Evolutionary conservation across 2,329 filamentous ascomycete species (phyloP), one percentile per base, ranked within the genome.

Genomic region (Colletotrichum melonis): DNA sequence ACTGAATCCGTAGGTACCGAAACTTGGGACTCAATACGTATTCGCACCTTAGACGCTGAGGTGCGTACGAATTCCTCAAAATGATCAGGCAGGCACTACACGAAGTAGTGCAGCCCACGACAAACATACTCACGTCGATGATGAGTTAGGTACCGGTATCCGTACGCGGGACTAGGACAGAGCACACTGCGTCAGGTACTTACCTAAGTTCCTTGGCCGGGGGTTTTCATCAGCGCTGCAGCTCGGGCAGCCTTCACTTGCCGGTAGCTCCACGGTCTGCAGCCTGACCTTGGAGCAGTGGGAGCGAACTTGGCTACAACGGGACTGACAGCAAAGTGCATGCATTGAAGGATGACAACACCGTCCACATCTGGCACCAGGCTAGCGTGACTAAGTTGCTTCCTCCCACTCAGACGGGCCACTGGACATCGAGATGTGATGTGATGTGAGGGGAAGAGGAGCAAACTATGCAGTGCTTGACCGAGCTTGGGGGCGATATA

Each of bases 251-350:
- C 42, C 42, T 59, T n/a, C 32, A 24, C 32, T 42, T 26, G 46
- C 26, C 32, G 30, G 28, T 60, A 42, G 32, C 32, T 46, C n/a
- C 42, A 63, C 19, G 42, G 42, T 22, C 42, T 63, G n/a, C 60
- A 54, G 42, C 38, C 62, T 56, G 62, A 56, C 49, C 49, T 64
- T 52, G 52, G 16, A 42, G 38, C 38, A 16, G 38, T 42, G 6
- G 38, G 19, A 63, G 24, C 42, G 42, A 30, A 49, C 58, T 38
- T 49, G 38, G 46, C 59, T 49, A n/a, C 59, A 54, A 35, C n/a
- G 11, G 46, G 46, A 54, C 11, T 65, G 52, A 65, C 63, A 65
- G 63, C 52, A 56, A 65, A 65, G 63, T 65, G 63, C 32, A 22
- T 56, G 63, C 63, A 65, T 65, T 19, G 32, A 56, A 56, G 28